Evolutionary conservation across 805 yeast genomes (phyloP).

Genomic region (Wickerhamomyces xylosicus): DNA sequence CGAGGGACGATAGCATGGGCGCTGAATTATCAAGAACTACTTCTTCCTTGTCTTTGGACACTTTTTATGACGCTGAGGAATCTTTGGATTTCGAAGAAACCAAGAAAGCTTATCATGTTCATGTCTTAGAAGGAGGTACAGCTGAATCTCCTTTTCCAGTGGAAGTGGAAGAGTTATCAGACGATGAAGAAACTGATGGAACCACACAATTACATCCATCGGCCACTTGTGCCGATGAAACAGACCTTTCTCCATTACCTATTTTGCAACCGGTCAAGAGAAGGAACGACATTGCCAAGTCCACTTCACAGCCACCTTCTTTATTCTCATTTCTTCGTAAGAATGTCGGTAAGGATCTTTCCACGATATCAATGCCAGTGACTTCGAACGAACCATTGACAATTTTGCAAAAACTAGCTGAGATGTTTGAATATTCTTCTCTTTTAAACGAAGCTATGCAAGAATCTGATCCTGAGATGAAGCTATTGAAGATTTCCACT

Average conservation of each 20-base stretch:
- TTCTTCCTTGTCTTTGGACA: constrained; percentile 34
- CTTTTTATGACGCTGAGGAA: constrained; percentile 54
- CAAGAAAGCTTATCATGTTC: constrained; percentile 11
- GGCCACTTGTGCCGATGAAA: neutral
- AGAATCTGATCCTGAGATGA: constrained; percentile 37
- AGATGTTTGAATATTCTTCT: constrained; percentile 65
- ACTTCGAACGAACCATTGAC: constrained; percentile 88
- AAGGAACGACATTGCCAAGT: constrained; percentile 46
- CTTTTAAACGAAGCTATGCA: constrained; percentile 52
- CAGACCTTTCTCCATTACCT: constrained; percentile 64
- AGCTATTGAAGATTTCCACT: constrained; percentile 60
- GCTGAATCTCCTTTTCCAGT: constrained; percentile 2
- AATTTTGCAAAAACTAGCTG: constrained; percentile 70
- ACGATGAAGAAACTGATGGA: constrained; percentile 11
- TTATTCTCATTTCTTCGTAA: constrained; percentile 70
- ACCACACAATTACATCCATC: too few species aligned
- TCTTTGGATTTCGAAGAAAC: constrained; percentile 26
- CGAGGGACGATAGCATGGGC: neutral
- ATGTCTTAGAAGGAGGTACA: constrained; percentile 12
- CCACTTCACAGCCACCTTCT: constrained; percentile 70
- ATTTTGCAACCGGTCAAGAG: constrained; percentile 32
- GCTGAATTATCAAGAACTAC: constrained; percentile 3
- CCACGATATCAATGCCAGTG: constrained; percentile 87
- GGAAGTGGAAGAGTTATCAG: constrained; percentile 18
- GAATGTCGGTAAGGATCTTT: constrained; percentile 85